Evolutionary conservation across 495 filamentous ascomycete genomes (phyloP), one percentile per base, ranked within the genome.

Genomic region (Xylaria castorea): DNA sequence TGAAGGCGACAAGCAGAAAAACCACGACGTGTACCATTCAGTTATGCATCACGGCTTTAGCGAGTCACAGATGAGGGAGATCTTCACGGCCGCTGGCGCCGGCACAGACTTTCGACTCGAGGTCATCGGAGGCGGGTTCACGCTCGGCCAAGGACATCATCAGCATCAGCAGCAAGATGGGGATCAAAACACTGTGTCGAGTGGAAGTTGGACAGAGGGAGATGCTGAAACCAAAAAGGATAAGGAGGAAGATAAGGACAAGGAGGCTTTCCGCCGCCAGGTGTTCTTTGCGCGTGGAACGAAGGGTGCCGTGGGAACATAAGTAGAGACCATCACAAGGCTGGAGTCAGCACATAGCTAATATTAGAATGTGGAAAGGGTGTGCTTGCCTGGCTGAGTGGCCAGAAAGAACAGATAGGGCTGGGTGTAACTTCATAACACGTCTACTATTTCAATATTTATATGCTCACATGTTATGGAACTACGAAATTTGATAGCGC

Each of bases 41-140:
- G 80, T 90, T 27, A 84, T 84, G 60, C 86, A 86, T 65, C 88
- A 91, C 75, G 89, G 90, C 5, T 91, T 92, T 68, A 84, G 82
- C 42, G 76, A 83, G 69, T 82, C 84, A 8, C 80, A 86, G 63
- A 87, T 91, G 78, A 76, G 78, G 72, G 78, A 80, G 34, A 77
- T 91, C 68, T 91, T 87, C 68, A 81, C 85, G 51, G 76, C 78
- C 12, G 88, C 88, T 36, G 89, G 89, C 0, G 77, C 87, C 27
- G 81, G 77, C 1, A 73, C 71, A 48, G 82, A 82, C 1, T 88
- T 90, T 71, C 79, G 62, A 22, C 75, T 85, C 30, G 72, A 81
- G 70, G 74, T 80, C 36, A 72, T 86, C 30, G 81, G 76, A 5
- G 77, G 72, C 9, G 75, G 76, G 14, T 27, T 79, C 22, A 70